Percentiles rank a stretch among this genome's conserved stretches.
Evolutionary conservation across 805 yeast genomes (phyloP).

Genomic region (Starmerella floricola): DNA sequence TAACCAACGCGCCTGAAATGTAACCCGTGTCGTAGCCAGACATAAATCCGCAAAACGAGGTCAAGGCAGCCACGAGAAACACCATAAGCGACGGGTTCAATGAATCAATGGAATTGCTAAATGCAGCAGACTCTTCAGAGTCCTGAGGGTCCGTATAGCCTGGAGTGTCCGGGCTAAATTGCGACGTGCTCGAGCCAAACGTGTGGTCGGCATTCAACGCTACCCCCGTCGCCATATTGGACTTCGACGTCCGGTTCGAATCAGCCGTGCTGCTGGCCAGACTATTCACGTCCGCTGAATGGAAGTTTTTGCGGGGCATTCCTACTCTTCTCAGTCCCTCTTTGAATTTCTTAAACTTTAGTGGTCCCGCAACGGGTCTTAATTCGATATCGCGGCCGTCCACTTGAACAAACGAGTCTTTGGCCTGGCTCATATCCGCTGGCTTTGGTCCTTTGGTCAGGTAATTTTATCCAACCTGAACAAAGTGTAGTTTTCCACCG

Average conservation of each 20-base stretch:
- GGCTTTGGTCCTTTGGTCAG: too few relatives aligned
- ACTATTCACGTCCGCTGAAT: not conserved
- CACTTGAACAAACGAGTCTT: too few relatives aligned
- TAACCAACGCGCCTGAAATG: constrained; percentile 83
- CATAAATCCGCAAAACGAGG: constrained; percentile 91
- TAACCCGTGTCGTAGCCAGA: constrained; percentile 98
- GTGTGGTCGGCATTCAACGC: not conserved
- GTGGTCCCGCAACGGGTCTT: not conserved
- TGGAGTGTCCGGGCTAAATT: not conserved
- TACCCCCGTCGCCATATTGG: not conserved
- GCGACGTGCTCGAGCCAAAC: not conserved
- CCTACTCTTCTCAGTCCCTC: constrained; percentile 1
- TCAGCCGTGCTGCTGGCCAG: not conserved
- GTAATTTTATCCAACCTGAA: too few relatives aligned
- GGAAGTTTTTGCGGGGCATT: not conserved
- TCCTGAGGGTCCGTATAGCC: not conserved
- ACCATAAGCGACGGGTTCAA: constrained; percentile 41
- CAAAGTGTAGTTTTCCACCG: too few relatives aligned
- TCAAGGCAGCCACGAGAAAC: constrained; percentile 48
- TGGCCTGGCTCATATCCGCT: too few relatives aligned
- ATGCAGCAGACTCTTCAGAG: constrained; percentile 11
- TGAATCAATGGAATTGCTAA: constrained; percentile 25
- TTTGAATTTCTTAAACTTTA: not conserved
- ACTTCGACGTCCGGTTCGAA: not conserved
- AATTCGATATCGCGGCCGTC: too few relatives aligned